These are phyloP conservation scores for Pittosporum tobira DNA, from an alignment of 129 eudicot genomes.

Conservation along the genomic window DNA sequence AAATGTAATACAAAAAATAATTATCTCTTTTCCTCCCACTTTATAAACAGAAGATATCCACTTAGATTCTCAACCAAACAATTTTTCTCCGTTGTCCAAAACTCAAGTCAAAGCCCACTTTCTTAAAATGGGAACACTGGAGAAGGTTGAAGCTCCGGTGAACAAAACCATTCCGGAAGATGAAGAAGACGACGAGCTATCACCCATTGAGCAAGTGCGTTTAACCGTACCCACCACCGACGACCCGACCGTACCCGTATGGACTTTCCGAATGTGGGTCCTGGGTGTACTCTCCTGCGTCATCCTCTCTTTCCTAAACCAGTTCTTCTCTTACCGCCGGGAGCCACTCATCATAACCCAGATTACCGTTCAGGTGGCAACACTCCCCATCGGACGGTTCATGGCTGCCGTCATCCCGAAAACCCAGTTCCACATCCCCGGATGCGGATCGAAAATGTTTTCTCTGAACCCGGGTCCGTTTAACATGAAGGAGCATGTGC, in stretches of 20 bases:
- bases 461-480: conserved; percentile 85
- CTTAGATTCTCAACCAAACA: no score
- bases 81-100: no score
- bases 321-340: conserved; percentile 51
- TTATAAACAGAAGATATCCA: no score
- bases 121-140: conserved; percentile 22
- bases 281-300: conserved; percentile 54
- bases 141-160: conserved; percentile 16
- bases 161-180: background rate
- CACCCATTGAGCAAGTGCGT: conserved; percentile 73
- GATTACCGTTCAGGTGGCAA: conserved; percentile 65
- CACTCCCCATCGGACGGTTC: conserved; percentile 64
- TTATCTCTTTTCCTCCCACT: no score
- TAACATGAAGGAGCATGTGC: conserved; percentile 84
- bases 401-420: conserved; percentile 61
- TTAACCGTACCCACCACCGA: conserved; percentile 61
- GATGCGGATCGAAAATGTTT: conserved; percentile 31
- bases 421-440: conserved; percentile 26
- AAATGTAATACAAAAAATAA: no score
- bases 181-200: conserved; percentile 38
- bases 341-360: conserved; percentile 50
- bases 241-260: conserved; percentile 62
- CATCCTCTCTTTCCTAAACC: conserved; percentile 57
- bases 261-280: conserved; percentile 93
- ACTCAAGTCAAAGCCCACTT: no score